Evolutionary conservation across 176 grass and related monocot species (phyloP).

Genomic region (Ampelocalamus luodianensis): DNA sequence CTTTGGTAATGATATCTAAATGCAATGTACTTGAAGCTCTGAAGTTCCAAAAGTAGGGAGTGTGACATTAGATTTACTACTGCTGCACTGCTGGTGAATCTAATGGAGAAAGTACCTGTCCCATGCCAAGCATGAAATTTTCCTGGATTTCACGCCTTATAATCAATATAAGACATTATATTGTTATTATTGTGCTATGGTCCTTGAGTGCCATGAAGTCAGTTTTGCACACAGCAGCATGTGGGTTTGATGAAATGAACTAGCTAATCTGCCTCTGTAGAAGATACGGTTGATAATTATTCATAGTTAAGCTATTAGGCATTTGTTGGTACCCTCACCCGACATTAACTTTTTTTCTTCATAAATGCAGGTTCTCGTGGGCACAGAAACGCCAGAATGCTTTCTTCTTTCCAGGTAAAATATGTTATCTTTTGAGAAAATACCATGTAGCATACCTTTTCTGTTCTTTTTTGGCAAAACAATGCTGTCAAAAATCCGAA

Average conservation of each 20-base stretch:
- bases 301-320: not conserved
- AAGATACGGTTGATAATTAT: not conserved
- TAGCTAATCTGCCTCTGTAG: not conserved
- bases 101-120: not conserved
- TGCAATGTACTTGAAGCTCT: not conserved
- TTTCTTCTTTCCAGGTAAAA: conserved; percentile 69
- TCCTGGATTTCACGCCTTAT: not conserved
- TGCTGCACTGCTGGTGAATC: not conserved
- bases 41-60: not conserved
- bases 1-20: not conserved
- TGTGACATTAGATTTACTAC: not conserved
- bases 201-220: not conserved
- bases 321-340: not conserved
- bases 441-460: not conserved
- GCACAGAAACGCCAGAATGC: conserved; percentile 72
- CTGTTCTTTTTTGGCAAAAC: not conserved
- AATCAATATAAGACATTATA: not conserved
- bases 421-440: not conserved
- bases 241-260: not conserved
- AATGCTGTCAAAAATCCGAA: not conserved
- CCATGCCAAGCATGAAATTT: not conserved
- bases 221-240: not conserved
- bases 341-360: not conserved
- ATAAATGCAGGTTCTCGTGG: conserved; percentile 76
- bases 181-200: not conserved